Evolutionary conservation across 495 filamentous ascomycete species (phyloP), one percentile per base, ranked within the genome.

Genomic region (Penicillium mononematosum): DNA sequence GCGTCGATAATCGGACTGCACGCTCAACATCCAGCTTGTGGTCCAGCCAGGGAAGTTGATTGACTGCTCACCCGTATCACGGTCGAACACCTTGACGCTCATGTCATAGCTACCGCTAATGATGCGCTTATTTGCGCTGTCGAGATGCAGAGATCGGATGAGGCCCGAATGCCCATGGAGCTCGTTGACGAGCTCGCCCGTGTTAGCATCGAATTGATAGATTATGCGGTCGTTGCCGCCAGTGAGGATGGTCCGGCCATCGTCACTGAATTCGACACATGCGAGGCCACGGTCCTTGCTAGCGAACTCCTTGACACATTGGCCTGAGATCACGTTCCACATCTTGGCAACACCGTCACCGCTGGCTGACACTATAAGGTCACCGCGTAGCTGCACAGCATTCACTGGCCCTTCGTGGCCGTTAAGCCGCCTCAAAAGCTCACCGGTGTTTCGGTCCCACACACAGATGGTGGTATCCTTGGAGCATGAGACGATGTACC

Each of bases 211-310:
- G 80, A 93, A 98, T 59, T 96, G 87, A 63, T 96, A 93, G 58
- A 97, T 96, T 31, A 91, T 83, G 65, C 88, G 84, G 69, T 97
- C 94, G 66, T 96, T 98, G 24, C 94, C 94, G 39, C 94, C 94
- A 5, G 91, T 91, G 17, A 96, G 85, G 38, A 98, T 91, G 54
- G 86, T 90, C 44, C 87, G 85, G 12, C 87, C 88, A 70, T 98
- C 94, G 53, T 96, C 89, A 50, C 87, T 91, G 70, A 98, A 96
- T 69, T 98, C 94, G 55, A 93, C 90, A 69, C 94, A 96, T 2
- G 94, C 94, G 38, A 98, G 83, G 11, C 95, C 94, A 62, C 92
- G 90, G 67, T 87, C 90, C 67, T 93, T 89, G 53, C 89, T 89
- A 10, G 78, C 65, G 65, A 98, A 96, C 67, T 96, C 91, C 63